Evolutionary conservation across 345 rosid genomes (phyloP).

Genomic region (Euphorbia lathyris): DNA sequence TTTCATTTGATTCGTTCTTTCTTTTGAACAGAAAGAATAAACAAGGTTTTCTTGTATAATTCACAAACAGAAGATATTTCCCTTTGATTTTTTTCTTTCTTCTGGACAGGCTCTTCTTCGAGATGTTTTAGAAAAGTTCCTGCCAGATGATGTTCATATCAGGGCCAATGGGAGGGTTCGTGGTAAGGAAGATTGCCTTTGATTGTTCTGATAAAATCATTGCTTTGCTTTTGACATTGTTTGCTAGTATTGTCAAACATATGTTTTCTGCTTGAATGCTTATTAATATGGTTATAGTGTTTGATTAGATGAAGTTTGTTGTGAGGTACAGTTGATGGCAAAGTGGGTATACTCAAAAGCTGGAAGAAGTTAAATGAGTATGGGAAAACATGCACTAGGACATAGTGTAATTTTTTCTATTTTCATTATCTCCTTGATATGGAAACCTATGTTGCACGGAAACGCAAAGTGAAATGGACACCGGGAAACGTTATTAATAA

Average conservation of each 20-base stretch:
- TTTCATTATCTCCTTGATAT: not conserved
- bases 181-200: conserved; percentile 42
- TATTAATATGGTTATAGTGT: not conserved
- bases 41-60: not conserved
- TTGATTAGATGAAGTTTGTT: not conserved
- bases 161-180: conserved; percentile 88
- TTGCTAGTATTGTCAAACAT: conserved; percentile 2
- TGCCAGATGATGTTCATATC: conserved; percentile 80
- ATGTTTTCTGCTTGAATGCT: not conserved
- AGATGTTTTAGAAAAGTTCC: conserved; percentile 59
- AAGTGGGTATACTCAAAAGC: not conserved
- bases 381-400: not conserved
- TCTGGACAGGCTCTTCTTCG: conserved; percentile 67
- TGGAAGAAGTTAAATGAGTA: not conserved
- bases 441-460: no score
- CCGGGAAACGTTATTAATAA: no score
- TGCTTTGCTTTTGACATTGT: not conserved
- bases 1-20: not conserved
- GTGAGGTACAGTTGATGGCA: not conserved
- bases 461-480: no score
- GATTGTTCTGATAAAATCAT: not conserved
- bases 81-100: not conserved
- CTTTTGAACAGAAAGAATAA: not conserved
- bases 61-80: not conserved
- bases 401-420: not conserved